Evolutionary conservation across 148 eudicot species (phyloP).

Genomic region (Chenopodium suecicum): DNA sequence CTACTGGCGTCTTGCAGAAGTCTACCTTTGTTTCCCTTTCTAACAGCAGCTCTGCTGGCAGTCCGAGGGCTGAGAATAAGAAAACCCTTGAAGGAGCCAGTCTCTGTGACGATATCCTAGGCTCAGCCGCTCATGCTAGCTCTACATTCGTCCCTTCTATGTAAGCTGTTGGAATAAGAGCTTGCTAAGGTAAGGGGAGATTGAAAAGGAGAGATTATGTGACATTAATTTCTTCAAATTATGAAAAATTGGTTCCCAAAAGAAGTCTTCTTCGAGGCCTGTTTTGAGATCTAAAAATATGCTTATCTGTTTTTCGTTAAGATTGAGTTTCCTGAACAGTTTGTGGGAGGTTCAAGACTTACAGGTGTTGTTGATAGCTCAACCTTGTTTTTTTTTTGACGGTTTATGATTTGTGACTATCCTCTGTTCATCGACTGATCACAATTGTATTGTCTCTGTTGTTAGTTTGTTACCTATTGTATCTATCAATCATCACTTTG

Average conservation of each 20-base stretch:
- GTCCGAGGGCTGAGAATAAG: conserved; percentile 49
- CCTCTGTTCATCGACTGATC: conserved; percentile 18
- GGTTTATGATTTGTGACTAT: conserved; percentile 17
- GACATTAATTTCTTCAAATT: neutral
- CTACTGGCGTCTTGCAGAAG: conserved; percentile 76
- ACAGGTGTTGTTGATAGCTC: conserved; percentile 20
- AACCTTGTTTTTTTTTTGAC: conserved; percentile 6
- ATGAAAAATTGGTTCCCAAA: conserved; percentile 2
- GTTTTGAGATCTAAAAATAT: conserved; percentile 16
- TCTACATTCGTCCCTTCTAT: conserved; percentile 46
- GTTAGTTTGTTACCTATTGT: conserved; percentile 2
- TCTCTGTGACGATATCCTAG: conserved; percentile 45
- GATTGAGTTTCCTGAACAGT: conserved; percentile 17
- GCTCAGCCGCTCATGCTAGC: conserved; percentile 37
- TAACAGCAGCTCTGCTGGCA: conserved; percentile 74
- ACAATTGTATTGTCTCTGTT: conserved; percentile 9
- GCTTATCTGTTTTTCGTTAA: conserved; percentile 17
- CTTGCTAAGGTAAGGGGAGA: neutral
- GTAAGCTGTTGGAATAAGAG: conserved; percentile 3
- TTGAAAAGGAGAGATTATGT: neutral
- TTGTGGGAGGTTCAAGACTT: conserved; percentile 17
- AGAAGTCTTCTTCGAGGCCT: conserved; percentile 8
- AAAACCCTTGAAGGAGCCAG: conserved; percentile 31
- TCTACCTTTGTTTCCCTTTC: conserved; percentile 61
- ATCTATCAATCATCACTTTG: conserved; percentile 20